These are phyloP conservation scores for Gossypium laxum DNA, from an alignment of 441 rosid species.

Conservation along the genomic window DNA sequence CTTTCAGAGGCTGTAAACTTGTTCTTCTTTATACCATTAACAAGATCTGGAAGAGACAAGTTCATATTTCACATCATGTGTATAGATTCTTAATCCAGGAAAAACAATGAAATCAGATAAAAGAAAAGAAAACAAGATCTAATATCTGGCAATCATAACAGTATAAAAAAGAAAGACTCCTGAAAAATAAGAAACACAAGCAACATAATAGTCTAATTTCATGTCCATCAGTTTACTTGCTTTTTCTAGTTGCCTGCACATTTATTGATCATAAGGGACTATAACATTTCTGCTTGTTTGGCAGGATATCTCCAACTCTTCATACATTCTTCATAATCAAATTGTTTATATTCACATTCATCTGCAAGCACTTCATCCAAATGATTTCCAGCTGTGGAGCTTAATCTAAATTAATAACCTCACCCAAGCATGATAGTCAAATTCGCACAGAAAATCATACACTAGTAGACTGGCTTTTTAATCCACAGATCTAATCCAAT, in stretches of 20 bases:
- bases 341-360: constrained; percentile 1
- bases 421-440: background rate
- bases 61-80: constrained; percentile 9
- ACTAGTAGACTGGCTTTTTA: background rate
- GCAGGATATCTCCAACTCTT: background rate
- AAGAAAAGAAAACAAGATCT: constrained; percentile 3
- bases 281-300: background rate
- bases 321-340: background rate
- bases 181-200: background rate
- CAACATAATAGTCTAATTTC: background rate
- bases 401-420: background rate
- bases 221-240: background rate
- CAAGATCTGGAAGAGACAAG: constrained; percentile 46
- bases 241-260: background rate
- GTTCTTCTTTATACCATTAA: constrained; percentile 48
- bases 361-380: background rate
- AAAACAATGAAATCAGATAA: background rate
- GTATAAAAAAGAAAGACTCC: background rate
- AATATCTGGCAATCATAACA: background rate
- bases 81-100: constrained; percentile 9
- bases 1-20: constrained; percentile 57
- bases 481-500: background rate
- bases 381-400: background rate
- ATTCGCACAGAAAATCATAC: background rate
- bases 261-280: background rate